Evolutionary conservation across 192 early-diverging fungal species (phyloP), one percentile per base, ranked within the genome.

Genomic region (Linnemannia hyalina): DNA sequence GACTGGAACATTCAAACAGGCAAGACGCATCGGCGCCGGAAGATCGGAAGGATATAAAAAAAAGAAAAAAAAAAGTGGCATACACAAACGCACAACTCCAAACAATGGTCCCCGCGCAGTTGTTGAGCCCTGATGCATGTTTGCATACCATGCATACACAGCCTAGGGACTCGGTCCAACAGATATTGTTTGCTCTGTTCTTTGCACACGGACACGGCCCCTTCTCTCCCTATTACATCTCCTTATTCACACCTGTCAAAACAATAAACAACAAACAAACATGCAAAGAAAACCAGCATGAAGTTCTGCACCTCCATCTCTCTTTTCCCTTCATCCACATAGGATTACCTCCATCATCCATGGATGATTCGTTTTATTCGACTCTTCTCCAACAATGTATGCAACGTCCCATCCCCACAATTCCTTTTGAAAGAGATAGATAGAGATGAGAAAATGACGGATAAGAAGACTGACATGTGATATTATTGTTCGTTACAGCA

Each of bases 201-300:
- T 52, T 52, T 65, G 60, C 60, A 65, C 60, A 65, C 60, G 60
- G 60, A 65, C 60, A 65, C 60, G 29, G n/a, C 60, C 60, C 60
- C 44, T 7, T 60, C 55, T 29, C 60, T 3, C 4, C 15, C 23
- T 0, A 3, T 63, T 29, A 10, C 60, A 63, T 63, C 60, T 32
- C 22, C 18, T 23, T 57, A 26, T 65, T 15, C 15, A 65, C 60
- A 32, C 29, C 26, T 65, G 60, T 32, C 11, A 10, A 29, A 65
- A 65, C 11, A 9, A 65, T 3, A 26, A 32, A 65, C 13, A 26
- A 57, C 60, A 65, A 65, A 65, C 26, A 65, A 26, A 29, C 26
- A 22, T 52, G 49, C 49, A 52, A 20, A 52, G 18, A 18, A 18
- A 52, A 6, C 18, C 49, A 52, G 18, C 18, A 52, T 52, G 49